These are phyloP conservation scores for Hanseniaspora pseudoguilliermondii DNA, from an alignment of 805 yeast genomes.

Conservation along the genomic window DNA sequence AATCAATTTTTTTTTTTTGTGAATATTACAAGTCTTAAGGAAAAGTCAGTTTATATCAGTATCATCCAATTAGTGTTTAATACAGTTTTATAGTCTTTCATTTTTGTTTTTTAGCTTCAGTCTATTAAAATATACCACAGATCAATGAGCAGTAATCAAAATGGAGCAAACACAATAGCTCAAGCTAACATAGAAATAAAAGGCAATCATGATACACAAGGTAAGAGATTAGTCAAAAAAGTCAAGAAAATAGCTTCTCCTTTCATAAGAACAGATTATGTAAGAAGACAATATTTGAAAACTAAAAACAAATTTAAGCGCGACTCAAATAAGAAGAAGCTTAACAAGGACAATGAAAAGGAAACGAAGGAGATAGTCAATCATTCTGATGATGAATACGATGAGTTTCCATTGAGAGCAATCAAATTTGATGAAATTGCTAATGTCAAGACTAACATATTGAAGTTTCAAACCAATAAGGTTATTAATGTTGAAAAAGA, in stretches of 20 bases:
- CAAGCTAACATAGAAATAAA: conserved; percentile 7
- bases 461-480: conserved; percentile 65
- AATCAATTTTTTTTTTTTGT: no score
- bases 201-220: conserved; percentile 2
- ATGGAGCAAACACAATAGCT: background rate
- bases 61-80: background rate
- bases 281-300: conserved; percentile 26
- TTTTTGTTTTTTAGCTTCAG: background rate
- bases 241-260: conserved; percentile 22
- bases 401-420: conserved; percentile 41
- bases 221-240: conserved; percentile 12
- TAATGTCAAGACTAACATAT: conserved; percentile 62
- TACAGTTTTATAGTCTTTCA: background rate
- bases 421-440: conserved; percentile 60
- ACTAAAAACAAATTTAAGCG: conserved; percentile 18
- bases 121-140: background rate
- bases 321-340: conserved; percentile 16
- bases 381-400: conserved; percentile 8
- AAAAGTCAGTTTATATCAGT: background rate
- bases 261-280: conserved; percentile 28
- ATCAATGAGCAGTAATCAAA: conserved; percentile 3
- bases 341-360: conserved; percentile 17
- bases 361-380: background rate
- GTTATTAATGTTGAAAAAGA: conserved; percentile 57
- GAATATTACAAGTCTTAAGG: no score